Evolutionary conservation across 1,284 basidiomycete genomes (phyloP).

Genomic region (Taiwanofungus camphoratus): DNA sequence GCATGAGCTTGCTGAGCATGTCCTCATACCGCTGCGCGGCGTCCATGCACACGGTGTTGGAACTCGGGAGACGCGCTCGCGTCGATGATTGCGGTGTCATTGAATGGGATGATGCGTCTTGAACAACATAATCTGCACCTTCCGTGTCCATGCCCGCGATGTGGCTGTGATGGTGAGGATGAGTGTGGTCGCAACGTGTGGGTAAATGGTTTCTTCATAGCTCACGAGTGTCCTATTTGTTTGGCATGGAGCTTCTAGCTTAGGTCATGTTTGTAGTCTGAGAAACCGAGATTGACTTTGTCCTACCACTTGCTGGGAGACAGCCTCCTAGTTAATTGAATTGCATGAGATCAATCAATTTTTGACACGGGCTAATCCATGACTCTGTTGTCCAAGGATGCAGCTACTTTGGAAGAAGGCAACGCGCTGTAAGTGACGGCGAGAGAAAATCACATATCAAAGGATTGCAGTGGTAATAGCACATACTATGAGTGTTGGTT

Average conservation of each 20-base stretch:
- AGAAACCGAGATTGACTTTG: constrained; percentile 1
- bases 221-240: constrained; percentile 5
- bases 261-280: constrained; percentile 4
- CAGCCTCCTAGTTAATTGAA: too few relatives aligned
- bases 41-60: constrained; percentile 12
- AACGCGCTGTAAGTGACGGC: too few relatives aligned
- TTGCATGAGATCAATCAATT: too few relatives aligned
- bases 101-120: constrained; percentile 12
- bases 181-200: constrained; percentile 6
- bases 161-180: constrained; percentile 13
- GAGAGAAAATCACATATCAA: too few relatives aligned
- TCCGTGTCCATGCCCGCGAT: constrained; percentile 10
- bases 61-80: constrained; percentile 12
- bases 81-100: constrained; percentile 12
- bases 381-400: too few relatives aligned
- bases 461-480: too few relatives aligned
- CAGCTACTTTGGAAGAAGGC: too few relatives aligned
- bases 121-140: constrained; percentile 16
- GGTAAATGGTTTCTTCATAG: constrained; percentile 2
- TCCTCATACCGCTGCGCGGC: constrained; percentile 11
- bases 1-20: constrained; percentile 12
- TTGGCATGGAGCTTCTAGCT: constrained; percentile 7
- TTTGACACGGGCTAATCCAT: too few relatives aligned
- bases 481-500: too few relatives aligned
- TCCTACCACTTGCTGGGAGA: constrained; percentile 1